Base-by-base conservation (phyloP, 1,284 basidiomycete species). In the Anthracocystis panici-leucophaei region DNA sequence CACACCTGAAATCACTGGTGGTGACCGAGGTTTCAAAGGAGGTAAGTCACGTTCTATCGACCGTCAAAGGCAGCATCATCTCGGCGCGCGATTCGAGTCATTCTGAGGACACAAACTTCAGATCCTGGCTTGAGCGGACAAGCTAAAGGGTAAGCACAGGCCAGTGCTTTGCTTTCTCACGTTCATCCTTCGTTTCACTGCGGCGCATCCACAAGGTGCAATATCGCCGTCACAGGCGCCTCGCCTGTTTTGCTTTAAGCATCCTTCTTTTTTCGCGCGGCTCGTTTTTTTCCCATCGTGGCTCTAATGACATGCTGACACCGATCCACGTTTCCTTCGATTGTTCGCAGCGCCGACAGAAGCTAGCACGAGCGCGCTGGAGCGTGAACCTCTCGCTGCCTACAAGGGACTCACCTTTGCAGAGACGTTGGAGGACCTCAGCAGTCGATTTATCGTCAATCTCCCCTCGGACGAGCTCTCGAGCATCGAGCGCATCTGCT, bases 401-500 rank as follows among this genome's bases (percentile, higher is more conserved):
- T 77, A 77, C 60, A 77, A 77, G 27, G 70, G 63, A 21, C 52
- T 83, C n/a, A 74, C 72, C 12, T 80, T 84, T 44, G 65, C 67
- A 21, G 81, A 85, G 41, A 80, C 85, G n/a, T 74, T 87, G 23
- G 86, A 87, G 61, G 86, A 87, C 72, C 77, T 87, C 38, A 81
- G 81, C 62, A 84, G 85, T 33, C 93, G 97, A 52, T 99, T 99
- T 86, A 93, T 99, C 80, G 89, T 98, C 78, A 99, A 99, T 86
- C 90, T 99, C 57, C 97, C 97, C 6, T 91, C 93, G 73, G 92
- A 94, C 82, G 97, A 99, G 87, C 90, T 96, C 66, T 90, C 90
- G 56, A 94, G 92, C 23, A 89, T 97, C 68, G 94, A 97, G 85
- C 90, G 97, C 72, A 91, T 99, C 82, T 97, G 94, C 87, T 99